phyloP scores from a whole-genome alignment of 1,284 basidiomycete genomes.

The Marasmius sp. region DNA sequence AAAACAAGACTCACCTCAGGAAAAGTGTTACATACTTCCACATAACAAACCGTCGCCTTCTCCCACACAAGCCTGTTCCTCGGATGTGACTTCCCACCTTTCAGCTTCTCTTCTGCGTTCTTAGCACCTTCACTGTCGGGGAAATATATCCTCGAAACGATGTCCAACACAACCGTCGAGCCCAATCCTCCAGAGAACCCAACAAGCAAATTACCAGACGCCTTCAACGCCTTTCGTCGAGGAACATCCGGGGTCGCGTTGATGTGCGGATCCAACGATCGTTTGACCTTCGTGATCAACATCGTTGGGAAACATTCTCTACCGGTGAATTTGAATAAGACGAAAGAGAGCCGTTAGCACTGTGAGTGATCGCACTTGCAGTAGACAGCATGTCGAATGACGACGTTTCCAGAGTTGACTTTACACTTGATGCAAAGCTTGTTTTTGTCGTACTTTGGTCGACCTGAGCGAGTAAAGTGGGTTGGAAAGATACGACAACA shows the following conservation, averaged over 20 bases:
- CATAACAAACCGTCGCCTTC: slow-evolving; percentile 61
- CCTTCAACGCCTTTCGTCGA: slow-evolving; percentile 54
- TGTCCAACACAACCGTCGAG: slow-evolving; percentile 70
- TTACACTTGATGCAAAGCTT: slow-evolving; percentile 74
- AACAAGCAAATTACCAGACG: slow-evolving; percentile 64
- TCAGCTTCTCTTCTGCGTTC: slow-evolving; percentile 28
- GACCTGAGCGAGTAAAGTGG: slow-evolving; percentile 38
- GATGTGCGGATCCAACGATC: slow-evolving; percentile 61
- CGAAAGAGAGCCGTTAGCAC: background rate
- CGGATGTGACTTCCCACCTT: slow-evolving; percentile 67
- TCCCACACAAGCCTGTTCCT: slow-evolving; percentile 64
- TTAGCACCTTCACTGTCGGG: slow-evolving; percentile 24
- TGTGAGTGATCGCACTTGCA: slow-evolving; percentile 61
- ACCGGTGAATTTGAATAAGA: slow-evolving; percentile 2
- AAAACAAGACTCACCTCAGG: slow-evolving; percentile 47
- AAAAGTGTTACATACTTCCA: slow-evolving; percentile 65
- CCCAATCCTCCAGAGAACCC: slow-evolving; percentile 76
- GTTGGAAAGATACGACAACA: background rate
- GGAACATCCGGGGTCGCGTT: slow-evolving; percentile 52
- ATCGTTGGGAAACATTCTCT: slow-evolving; percentile 71
- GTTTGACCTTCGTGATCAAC: slow-evolving; percentile 62
- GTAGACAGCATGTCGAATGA: slow-evolving; percentile 77
- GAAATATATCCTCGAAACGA: slow-evolving; percentile 65
- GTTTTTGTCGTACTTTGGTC: slow-evolving; percentile 62
- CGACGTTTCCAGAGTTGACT: slow-evolving; percentile 57